Evolutionary conservation across 1,139 yeast species (phyloP), one percentile per base, ranked within the genome.

Genomic region (Blastobotrys arbuscula): DNA sequence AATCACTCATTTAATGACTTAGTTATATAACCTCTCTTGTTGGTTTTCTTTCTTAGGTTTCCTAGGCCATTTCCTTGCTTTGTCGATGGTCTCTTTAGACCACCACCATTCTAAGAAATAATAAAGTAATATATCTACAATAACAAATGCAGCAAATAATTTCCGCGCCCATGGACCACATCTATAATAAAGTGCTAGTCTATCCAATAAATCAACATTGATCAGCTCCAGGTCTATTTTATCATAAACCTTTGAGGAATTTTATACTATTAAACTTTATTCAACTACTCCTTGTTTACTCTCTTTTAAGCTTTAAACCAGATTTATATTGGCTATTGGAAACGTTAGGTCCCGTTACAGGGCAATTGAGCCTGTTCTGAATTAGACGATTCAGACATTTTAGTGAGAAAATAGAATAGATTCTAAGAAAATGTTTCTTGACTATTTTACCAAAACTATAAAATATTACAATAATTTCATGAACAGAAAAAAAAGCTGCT

Each of bases 161-260:
- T 82, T 79, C 1, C 96, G 95, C 0, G 96, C 96, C 76, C 92
- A 82, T 1, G 79, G 70, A 0, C 96, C 97, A 58, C 90, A 79
- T 47, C 76, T 75, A 63, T 86, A 85, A 62, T 80, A 85, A 51
- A 79, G 76, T 51, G 73, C 73, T 38, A 89, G 68, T 50, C 82
- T 59, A 50, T 69, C 66, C 37, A 79, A 65, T 54, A 87, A 63
- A 6, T 82, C 75, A 54, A 73, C 76, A 57, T 78, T 68, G 49
- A 75, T 54, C 40, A 70, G 62, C 30, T 67, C 63, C 30, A 71
- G 62, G 47, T 73, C 77, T 40, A 84, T 72, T 5, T 47, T 42
- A 48, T 81, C 73, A 66, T 94, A 94, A 2, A 92, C 97, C 30
- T 71, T 71, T 58, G n/a, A n/a, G n/a, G n/a, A n/a, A n/a, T n/a